Evolutionary conservation across 805 yeast genomes (phyloP).

Genomic region (Suhomyces prunicola): DNA sequence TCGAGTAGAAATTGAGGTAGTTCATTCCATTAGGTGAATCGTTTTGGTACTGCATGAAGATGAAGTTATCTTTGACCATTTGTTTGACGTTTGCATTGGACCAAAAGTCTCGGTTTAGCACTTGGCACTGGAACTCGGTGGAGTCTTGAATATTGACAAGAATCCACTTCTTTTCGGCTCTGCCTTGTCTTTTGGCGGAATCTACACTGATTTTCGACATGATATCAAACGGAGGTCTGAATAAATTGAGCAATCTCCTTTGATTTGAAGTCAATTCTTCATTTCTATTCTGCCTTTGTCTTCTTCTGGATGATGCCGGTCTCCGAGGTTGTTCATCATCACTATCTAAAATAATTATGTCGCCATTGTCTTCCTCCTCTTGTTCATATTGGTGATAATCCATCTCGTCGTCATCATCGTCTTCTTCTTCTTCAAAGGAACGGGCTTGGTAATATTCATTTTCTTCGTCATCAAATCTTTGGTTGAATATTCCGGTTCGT

Average conservation of each 20-base stretch:
- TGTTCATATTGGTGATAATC: constrained; percentile 26
- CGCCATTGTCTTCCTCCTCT: constrained; percentile 24
- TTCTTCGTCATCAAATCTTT: constrained; percentile 43
- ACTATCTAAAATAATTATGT: constrained; percentile 22
- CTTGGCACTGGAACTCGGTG: constrained; percentile 83
- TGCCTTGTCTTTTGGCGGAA: constrained; percentile 67
- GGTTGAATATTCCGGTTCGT: constrained; percentile 59
- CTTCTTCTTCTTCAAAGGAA: constrained; percentile 19
- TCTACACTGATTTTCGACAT: constrained; percentile 70
- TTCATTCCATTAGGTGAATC: constrained; percentile 73
- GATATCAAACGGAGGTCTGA: constrained; percentile 92
- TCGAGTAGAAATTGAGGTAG: constrained; percentile 70
- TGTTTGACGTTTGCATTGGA: constrained; percentile 62
- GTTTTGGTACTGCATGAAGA: constrained; percentile 81
- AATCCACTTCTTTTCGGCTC: constrained; percentile 70
- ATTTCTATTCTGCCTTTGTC: constrained; percentile 23
- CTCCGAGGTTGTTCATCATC: constrained; percentile 8
- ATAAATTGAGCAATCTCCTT: constrained; percentile 72
- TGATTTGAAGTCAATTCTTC: constrained; percentile 50
- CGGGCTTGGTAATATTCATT: constrained; percentile 20
- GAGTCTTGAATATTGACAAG: constrained; percentile 84
- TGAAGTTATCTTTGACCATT: constrained; percentile 61
- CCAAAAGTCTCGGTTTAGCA: constrained; percentile 93
- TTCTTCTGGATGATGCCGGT: constrained; percentile 20
- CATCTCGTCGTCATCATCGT: constrained; percentile 19